Conservation (phyloP, 2,329 filamentous ascomycete genomes). For the Lomentospora prolificans region DNA sequence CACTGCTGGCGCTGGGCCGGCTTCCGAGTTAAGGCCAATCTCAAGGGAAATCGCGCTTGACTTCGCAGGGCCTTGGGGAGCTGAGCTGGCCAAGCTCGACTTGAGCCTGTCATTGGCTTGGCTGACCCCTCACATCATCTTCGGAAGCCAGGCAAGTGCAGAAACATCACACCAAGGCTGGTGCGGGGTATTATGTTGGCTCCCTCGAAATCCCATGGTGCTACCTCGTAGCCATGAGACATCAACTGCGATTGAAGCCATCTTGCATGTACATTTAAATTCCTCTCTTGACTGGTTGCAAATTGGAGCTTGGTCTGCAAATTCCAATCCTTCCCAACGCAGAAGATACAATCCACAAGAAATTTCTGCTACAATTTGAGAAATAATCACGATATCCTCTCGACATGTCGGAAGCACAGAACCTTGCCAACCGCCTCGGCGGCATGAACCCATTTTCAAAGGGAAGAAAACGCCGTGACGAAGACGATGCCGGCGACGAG, state of each 20-base stretch:
- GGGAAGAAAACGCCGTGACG: constrained; percentile 19
- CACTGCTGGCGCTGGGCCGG: too few species aligned
- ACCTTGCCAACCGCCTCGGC: background rate
- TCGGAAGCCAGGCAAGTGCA: background rate
- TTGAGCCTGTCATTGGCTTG: background rate
- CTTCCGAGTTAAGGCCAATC: too few species aligned
- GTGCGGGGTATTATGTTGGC: background rate
- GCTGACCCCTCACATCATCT: background rate
- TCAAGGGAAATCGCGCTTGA: too few species aligned
- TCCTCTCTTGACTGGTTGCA: too few species aligned
- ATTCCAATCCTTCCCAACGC: too few species aligned
- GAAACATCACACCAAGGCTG: background rate
- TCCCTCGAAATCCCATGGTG: too few species aligned
- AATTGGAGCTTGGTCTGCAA: too few species aligned
- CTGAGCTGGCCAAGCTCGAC: background rate
- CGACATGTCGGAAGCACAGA: background rate
- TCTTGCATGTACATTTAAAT: too few species aligned
- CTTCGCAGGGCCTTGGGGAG: background rate
- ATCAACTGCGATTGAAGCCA: too few species aligned
- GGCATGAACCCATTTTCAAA: constrained; percentile 6
- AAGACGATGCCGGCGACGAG: constrained; percentile 43
- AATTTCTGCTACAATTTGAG: too few species aligned
- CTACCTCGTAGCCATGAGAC: too few species aligned
- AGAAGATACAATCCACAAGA: background rate
- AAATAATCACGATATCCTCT: too few species aligned